These are phyloP conservation scores for Chytriomyces sp. DNA, from an alignment of 192 early-diverging fungal species.

Conservation along the genomic window DNA sequence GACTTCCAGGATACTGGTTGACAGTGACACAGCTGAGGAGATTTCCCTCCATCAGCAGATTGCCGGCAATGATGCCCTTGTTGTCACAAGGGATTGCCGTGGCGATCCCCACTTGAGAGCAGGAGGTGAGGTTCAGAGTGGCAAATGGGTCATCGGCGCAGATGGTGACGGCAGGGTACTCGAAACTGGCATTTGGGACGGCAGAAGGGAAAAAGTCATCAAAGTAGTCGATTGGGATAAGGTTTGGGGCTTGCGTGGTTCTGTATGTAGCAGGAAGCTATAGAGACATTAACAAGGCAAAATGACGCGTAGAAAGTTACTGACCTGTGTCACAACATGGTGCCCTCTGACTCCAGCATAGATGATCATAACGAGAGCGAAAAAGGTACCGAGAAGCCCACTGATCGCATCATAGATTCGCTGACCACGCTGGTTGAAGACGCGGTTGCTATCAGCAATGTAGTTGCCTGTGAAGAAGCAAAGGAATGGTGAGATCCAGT, in stretches of 20 bases:
- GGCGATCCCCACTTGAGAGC: conserved; percentile 24
- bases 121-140: conserved; percentile 21
- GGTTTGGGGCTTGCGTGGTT: conserved; percentile 40
- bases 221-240: conserved; percentile 38
- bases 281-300: background rate
- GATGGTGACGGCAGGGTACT: conserved; percentile 51
- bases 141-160: conserved; percentile 36
- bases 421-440: conserved; percentile 46
- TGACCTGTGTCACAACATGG: conserved; percentile 48
- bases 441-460: conserved; percentile 30
- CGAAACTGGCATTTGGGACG: conserved; percentile 45
- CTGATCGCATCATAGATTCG: conserved; percentile 38
- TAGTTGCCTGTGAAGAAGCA: conserved; percentile 32
- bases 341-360: conserved; percentile 53
- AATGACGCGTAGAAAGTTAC: background rate
- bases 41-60: conserved; percentile 28
- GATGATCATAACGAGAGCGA: conserved; percentile 45
- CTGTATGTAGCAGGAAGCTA: conserved; percentile 52
- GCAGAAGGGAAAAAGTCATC: conserved; percentile 42
- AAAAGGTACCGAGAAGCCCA: conserved; percentile 37
- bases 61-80: conserved; percentile 12
- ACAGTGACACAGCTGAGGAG: conserved; percentile 39
- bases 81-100: conserved; percentile 23
- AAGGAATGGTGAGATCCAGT: too few relatives aligned
- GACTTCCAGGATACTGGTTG: conserved; percentile 33